Evolutionary conservation across 2,329 filamentous ascomycete species (phyloP).

Genomic region (Fusarium sp.): DNA sequence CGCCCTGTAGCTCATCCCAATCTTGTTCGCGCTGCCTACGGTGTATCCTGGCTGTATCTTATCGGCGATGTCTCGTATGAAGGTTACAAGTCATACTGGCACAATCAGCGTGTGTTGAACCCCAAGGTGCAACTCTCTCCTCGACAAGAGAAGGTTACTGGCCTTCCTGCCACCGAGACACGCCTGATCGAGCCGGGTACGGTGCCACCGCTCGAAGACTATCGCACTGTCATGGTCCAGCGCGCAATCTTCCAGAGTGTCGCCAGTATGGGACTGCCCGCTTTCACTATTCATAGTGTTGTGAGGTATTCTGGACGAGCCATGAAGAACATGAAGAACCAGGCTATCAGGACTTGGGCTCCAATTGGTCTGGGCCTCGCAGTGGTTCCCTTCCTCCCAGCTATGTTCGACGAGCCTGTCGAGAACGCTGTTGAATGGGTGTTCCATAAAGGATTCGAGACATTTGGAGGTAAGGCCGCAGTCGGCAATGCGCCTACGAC

Average conservation of each 20-base stretch:
- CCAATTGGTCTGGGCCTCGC: conserved; percentile 86
- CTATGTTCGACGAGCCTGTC: conserved; percentile 89
- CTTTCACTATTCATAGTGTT: conserved; percentile 92
- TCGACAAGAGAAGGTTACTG: conserved; percentile 59
- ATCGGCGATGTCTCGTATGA: conserved; percentile 91
- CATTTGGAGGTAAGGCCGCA: conserved; percentile 70
- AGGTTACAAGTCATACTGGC: conserved; percentile 92
- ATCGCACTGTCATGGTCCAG: conserved; percentile 88
- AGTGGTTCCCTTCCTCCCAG: conserved; percentile 84
- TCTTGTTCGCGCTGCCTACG: conserved; percentile 85
- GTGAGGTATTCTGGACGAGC: conserved; percentile 88
- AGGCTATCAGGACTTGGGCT: conserved; percentile 80
- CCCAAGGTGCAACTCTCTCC: conserved; percentile 68
- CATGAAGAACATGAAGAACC: conserved; percentile 84
- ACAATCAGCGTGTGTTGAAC: conserved; percentile 80
- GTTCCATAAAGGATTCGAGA: conserved; percentile 84
- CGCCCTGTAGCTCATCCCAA: conserved; percentile 89
- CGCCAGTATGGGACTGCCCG: conserved; percentile 92
- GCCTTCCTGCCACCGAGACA: conserved; percentile 50
- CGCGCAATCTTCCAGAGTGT: conserved; percentile 89
- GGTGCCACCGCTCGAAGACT: conserved; percentile 84
- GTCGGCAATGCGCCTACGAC: conserved; percentile 65
- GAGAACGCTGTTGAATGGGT: conserved; percentile 90
- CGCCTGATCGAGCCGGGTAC: conserved; percentile 49
- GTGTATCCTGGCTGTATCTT: conserved; percentile 91